Percentiles rank a stretch among this genome's conserved stretches.
Conservation (phyloP, 208 protist species). For the Crithidia acanthocephali region DNA sequence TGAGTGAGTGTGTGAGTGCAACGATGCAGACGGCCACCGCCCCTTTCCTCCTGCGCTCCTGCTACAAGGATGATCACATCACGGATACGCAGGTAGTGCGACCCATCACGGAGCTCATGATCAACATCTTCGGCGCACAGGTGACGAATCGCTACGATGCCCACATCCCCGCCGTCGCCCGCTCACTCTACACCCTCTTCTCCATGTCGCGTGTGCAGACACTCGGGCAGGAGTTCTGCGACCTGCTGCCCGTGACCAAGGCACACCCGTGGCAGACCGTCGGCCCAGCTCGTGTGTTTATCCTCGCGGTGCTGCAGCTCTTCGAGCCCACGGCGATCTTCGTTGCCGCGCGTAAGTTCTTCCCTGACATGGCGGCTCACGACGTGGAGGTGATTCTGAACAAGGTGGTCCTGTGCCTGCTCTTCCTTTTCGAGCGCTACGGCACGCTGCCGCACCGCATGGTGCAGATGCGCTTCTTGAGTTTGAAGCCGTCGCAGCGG, state of each 20-base stretch:
- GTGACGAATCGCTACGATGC: conserved; percentile 79
- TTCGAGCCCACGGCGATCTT: conserved; percentile 62
- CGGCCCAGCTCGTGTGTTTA: conserved; percentile 44
- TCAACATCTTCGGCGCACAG: conserved; percentile 70
- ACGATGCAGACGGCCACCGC: conserved; percentile 86
- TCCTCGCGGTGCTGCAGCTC: conserved; percentile 66
- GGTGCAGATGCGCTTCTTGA: conserved; percentile 66
- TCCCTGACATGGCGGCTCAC: conserved; percentile 59
- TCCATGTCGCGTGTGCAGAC: conserved; percentile 73
- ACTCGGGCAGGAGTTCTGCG: conserved; percentile 89
- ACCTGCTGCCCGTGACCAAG: conserved; percentile 67
- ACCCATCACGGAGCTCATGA: conserved; percentile 74
- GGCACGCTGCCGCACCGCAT: conserved; percentile 75
- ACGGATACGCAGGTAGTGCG: conserved; percentile 60
- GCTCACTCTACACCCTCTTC: conserved; percentile 71
- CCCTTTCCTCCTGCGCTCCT: conserved; percentile 81
- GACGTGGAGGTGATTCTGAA: conserved; percentile 68
- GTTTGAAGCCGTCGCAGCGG: conserved; percentile 62
- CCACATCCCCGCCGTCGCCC: conserved; percentile 54
- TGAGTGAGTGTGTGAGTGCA: too few relatives aligned
- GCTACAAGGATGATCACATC: conserved; percentile 89
- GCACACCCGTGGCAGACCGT: conserved; percentile 49
- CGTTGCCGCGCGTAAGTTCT: conserved; percentile 51
- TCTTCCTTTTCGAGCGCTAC: conserved; percentile 88
- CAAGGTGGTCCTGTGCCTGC: conserved; percentile 48